phyloP scores from a whole-genome alignment of 2,329 filamentous ascomycete genomes.

The Diaporthe humulicola region DNA sequence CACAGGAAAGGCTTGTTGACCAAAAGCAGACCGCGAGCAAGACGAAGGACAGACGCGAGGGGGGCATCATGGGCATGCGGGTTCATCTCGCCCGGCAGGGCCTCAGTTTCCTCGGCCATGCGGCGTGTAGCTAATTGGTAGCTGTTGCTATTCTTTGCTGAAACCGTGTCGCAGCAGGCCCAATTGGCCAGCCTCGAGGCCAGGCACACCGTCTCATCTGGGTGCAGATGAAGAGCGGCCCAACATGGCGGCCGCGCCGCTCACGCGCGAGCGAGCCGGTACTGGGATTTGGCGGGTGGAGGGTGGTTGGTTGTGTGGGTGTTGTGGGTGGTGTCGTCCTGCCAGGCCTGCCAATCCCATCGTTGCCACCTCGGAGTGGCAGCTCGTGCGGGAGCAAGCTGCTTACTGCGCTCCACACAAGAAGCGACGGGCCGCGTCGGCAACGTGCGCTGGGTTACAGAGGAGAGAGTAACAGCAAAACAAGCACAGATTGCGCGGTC shows the following conservation, averaged over 20 bases:
- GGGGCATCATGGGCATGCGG: constrained; percentile 30
- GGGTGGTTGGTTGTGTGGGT: too few species aligned
- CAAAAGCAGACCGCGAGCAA: constrained; percentile 25
- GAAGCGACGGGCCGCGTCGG: constrained; percentile 39
- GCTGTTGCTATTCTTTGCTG: constrained; percentile 47
- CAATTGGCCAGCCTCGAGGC: constrained; percentile 36
- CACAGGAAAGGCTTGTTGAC: constrained; percentile 21
- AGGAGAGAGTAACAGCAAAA: constrained; percentile 21
- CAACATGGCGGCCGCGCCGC: constrained; percentile 36
- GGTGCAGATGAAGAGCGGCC: constrained; percentile 34
- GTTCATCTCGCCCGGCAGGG: constrained; percentile 27
- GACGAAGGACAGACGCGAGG: constrained; percentile 32
- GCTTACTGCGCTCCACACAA: constrained; percentile 26
- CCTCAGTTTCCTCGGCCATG: constrained; percentile 30
- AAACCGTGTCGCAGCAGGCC: constrained; percentile 43
- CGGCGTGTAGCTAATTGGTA: constrained; percentile 31
- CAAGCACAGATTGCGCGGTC: constrained; percentile 15
- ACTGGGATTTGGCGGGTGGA: neutral
- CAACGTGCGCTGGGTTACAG: constrained; percentile 33
- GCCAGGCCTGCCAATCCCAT: constrained; percentile 21
- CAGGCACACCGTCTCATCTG: constrained; percentile 33
- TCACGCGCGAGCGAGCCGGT: constrained; percentile 34
- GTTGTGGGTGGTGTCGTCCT: constrained; percentile 12
- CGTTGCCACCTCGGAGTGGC: constrained; percentile 28
- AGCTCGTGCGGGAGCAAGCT: constrained; percentile 25